Evolutionary conservation across 2,329 filamentous ascomycete genomes (phyloP).

Genomic region (Tolypocladium inflatum): DNA sequence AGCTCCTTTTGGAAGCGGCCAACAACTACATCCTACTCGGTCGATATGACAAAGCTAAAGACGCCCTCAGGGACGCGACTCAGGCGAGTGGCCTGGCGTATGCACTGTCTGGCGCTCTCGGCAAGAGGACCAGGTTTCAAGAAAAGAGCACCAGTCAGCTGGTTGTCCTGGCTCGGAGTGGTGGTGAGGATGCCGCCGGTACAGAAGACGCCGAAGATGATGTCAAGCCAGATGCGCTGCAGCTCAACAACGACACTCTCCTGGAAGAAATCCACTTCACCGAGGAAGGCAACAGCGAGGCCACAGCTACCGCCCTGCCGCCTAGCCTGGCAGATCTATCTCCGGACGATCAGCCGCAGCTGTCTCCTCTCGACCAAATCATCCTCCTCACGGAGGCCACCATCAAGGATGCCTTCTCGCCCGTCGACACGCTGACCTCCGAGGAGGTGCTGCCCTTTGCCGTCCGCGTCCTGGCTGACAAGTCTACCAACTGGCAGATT

Average conservation of each 20-base stretch:
- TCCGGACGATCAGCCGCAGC: slow-evolving; percentile 71
- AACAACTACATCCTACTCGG: slow-evolving; percentile 80
- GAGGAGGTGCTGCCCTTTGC: slow-evolving; percentile 92
- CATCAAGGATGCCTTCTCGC: slow-evolving; percentile 78
- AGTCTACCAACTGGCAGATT: slow-evolving; percentile 93
- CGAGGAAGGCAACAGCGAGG: slow-evolving; percentile 34
- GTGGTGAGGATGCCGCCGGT: slow-evolving; percentile 17
- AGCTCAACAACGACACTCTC: slow-evolving; percentile 86
- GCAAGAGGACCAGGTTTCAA: slow-evolving; percentile 76
- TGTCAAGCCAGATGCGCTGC: slow-evolving; percentile 55
- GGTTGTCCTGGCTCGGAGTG: slow-evolving; percentile 79
- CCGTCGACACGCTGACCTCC: slow-evolving; percentile 75
- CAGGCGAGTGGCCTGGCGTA: slow-evolving; percentile 65
- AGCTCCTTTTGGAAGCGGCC: slow-evolving; percentile 73
- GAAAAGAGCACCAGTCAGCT: slow-evolving; percentile 77
- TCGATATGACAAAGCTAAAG: slow-evolving; percentile 63
- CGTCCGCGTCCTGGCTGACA: slow-evolving; percentile 75
- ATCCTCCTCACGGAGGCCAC: slow-evolving; percentile 82
- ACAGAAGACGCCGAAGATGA: slow-evolving; percentile 11
- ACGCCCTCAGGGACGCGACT: slow-evolving; percentile 61
- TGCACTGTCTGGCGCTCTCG: slow-evolving; percentile 74
- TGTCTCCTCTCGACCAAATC: slow-evolving; percentile 78
- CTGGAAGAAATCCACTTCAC: slow-evolving; percentile 80
- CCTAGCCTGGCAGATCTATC: slow-evolving; percentile 53
- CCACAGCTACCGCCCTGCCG: slow-evolving; percentile 40